Conservation (phyloP, 306 rosid genomes). For the Senna tora region DNA sequence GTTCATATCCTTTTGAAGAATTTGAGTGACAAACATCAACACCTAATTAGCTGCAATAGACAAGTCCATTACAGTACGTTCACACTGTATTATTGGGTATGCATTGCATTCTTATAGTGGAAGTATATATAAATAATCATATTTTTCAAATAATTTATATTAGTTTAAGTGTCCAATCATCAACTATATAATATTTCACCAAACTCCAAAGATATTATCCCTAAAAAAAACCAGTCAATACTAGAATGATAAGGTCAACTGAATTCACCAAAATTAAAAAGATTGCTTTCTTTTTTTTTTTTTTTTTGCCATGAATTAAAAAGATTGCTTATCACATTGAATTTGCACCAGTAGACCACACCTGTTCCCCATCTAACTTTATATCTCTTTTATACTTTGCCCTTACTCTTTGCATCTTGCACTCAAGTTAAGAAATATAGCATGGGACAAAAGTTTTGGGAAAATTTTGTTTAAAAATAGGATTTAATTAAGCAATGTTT, state of each 20-base stretch:
- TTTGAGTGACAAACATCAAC: slow-evolving; percentile 43
- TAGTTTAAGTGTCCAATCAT: slow-evolving; percentile 51
- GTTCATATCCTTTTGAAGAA: slow-evolving; percentile 46
- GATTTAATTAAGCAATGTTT: too few relatives aligned
- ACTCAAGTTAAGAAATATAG: slow-evolving; percentile 32
- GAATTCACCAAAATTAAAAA: neutral
- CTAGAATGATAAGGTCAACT: slow-evolving; percentile 30
- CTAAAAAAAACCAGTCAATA: slow-evolving; percentile 39
- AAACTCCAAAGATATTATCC: slow-evolving; percentile 32
- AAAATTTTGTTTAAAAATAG: too few relatives aligned
- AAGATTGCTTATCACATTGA: too few relatives aligned
- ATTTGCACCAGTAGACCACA: too few relatives aligned
- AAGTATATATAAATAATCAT: slow-evolving; percentile 29
- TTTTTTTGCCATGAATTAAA: too few relatives aligned
- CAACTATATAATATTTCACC: slow-evolving; percentile 53
- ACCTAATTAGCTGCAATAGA: slow-evolving; percentile 45
- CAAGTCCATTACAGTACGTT: slow-evolving; percentile 20
- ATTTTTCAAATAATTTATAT: slow-evolving; percentile 31
- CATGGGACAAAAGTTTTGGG: too few relatives aligned
- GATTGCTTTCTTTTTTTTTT: too few relatives aligned
- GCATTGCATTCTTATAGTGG: slow-evolving; percentile 11
- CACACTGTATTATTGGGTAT: neutral
- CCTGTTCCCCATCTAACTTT: neutral
- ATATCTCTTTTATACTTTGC: neutral
- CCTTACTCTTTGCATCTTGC: slow-evolving; percentile 15